Conservation (phyloP, 257 asterid species). For the Fraxinus excelsior region DNA sequence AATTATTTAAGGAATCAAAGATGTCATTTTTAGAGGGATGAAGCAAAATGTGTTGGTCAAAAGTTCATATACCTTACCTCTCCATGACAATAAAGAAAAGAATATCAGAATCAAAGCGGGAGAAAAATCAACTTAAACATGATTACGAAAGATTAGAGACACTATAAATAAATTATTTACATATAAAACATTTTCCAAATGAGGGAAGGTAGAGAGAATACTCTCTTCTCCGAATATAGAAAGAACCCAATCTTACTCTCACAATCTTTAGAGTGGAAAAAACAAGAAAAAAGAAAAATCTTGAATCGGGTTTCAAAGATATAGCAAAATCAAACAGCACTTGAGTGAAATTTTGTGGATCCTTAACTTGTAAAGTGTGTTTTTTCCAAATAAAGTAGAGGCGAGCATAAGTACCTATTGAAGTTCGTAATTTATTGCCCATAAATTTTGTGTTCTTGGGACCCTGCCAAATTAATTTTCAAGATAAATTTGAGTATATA, state of each 20-base stretch:
- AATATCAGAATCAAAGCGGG: constrained; percentile 57
- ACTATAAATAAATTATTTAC: constrained; percentile 3
- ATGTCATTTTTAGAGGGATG: no score
- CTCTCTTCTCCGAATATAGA: constrained; percentile 37
- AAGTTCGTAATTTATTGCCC: constrained; percentile 23
- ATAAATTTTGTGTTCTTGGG: constrained; percentile 2
- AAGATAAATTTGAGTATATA: not conserved
- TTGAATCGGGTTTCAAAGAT: constrained; percentile 35
- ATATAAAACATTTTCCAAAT: constrained; percentile 35
- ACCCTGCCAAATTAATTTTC: not conserved
- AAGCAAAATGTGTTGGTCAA: not conserved
- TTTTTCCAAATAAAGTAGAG: constrained; percentile 15
- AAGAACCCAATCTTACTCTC: constrained; percentile 24
- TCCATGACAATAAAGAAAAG: constrained; percentile 5
- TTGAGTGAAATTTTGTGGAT: not conserved
- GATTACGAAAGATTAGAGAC: constrained; percentile 32
- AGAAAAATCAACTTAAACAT: constrained; percentile 14
- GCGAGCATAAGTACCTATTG: constrained; percentile 12
- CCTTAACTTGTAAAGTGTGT: constrained; percentile 14
- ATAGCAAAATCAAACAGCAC: constrained; percentile 1
- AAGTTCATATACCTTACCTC: not conserved
- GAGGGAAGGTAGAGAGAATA: constrained; percentile 32
- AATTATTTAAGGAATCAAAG: no score
- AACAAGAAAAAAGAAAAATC: constrained; percentile 7
- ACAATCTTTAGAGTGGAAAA: constrained; percentile 22